Base-by-base conservation (phyloP, 129 eudicot species). In the Arctium minus region DNA sequence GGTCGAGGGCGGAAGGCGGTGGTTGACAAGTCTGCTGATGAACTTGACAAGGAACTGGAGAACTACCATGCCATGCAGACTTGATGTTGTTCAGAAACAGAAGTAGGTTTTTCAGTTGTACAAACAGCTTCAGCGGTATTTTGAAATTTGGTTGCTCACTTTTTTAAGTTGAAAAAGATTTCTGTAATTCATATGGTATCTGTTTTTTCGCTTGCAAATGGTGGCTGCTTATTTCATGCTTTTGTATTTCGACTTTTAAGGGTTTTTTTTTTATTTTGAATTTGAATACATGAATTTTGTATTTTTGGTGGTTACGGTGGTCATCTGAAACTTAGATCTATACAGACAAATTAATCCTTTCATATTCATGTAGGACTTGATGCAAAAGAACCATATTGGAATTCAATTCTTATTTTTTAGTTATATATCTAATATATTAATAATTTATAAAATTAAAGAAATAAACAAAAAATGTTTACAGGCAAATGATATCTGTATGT, bases 1-100 rank as follows among this genome's bases (percentile, higher is more conserved):
- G 97, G 88, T 5, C 77, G 88, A 50, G 91, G 93, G 72, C 84
- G 86, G 42, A 94, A 92, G 88, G 81, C 42, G 18, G 85, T 18
- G 4, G 86, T 76, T 3, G 90, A 89, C 38, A 96, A 91, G 79
- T 91, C 97, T 2, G 99, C 95, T 56, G 94, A 91, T 76, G 91
- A 96, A 35, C 98, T 96, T 35, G 99, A 96, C 86, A 93, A 96
- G 87, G 99, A 96, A 73, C 81, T 96, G 82, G 98, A 96, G 84
- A 89, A 60, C 60, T 93, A 96, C 77, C 99, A 96, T 68, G 91
- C 98, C 22, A 93, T 92, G 97, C 91, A 93, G 62, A 85, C 85
- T 74, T 92, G 36, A 76, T 33, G 3, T 3, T 27, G 0, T 36
- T 31, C 44, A 8, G 46, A 70, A 6, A 27, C 74, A 72, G n/a